These are phyloP conservation scores for Xylariaceae sp. DNA, from an alignment of 2,329 filamentous ascomycete species.

Conservation along the genomic window DNA sequence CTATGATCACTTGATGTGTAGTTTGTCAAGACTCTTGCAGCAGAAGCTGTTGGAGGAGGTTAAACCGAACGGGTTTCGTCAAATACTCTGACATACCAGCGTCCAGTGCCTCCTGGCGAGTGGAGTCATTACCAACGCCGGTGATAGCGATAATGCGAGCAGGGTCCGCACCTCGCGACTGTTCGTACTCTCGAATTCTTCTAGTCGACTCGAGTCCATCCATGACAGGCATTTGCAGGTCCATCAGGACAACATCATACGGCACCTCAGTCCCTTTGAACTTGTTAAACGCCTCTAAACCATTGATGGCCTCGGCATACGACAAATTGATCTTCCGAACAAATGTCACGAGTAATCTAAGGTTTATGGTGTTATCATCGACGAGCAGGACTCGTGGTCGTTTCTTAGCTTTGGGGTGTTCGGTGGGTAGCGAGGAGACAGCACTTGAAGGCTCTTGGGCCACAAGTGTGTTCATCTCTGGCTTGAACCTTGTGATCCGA, in stretches of 20 bases:
- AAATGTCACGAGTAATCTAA: constrained; percentile 40
- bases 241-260: constrained; percentile 40
- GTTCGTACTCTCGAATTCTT: constrained; percentile 46
- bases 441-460: neutral
- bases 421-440: neutral
- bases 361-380: constrained; percentile 42
- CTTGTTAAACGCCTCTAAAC: constrained; percentile 43
- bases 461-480: constrained; percentile 5
- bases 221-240: constrained; percentile 55
- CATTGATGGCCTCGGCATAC: constrained; percentile 42
- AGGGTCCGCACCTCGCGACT: constrained; percentile 37
- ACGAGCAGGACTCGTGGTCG: constrained; percentile 33
- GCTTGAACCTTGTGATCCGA: constrained; percentile 5
- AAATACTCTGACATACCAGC: constrained; percentile 21
- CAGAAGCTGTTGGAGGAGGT: constrained; percentile 16
- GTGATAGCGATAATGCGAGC: constrained; percentile 50
- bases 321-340: constrained; percentile 40
- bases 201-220: constrained; percentile 47
- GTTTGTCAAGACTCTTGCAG: no score
- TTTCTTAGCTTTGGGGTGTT: neutral
- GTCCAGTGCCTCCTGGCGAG: constrained; percentile 42
- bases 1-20: no score
- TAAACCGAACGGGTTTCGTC: constrained; percentile 21
- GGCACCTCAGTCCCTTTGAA: constrained; percentile 33
- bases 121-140: constrained; percentile 46